phyloP scores from a whole-genome alignment of 106 monocot species.

The Amphibolis antarctica region DNA sequence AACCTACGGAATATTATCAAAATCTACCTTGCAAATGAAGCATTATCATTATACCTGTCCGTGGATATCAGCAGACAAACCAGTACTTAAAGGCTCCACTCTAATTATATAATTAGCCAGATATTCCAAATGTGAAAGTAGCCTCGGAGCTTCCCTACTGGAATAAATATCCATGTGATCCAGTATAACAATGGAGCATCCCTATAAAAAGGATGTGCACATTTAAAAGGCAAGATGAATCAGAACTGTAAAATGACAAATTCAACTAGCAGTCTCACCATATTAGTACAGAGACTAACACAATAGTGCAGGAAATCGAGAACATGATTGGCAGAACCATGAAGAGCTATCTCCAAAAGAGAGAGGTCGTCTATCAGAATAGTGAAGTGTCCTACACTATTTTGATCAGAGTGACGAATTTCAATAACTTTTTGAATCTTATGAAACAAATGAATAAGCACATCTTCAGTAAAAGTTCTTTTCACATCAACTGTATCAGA shows the following conservation, averaged over 20 bases:
- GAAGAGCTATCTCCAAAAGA: slow-evolving; percentile 62
- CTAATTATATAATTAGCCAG: slow-evolving; percentile 44
- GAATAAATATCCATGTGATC: slow-evolving; percentile 83
- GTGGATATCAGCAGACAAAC: slow-evolving; percentile 83
- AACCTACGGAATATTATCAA: background rate
- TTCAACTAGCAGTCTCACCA: slow-evolving; percentile 24
- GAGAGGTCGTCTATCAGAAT: slow-evolving; percentile 85
- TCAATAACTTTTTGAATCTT: slow-evolving; percentile 40
- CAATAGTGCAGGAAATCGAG: slow-evolving; percentile 80
- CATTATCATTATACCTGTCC: slow-evolving; percentile 49
- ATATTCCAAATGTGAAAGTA: slow-evolving; percentile 34
- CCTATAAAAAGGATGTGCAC: slow-evolving; percentile 17
- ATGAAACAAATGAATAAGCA: slow-evolving; percentile 36
- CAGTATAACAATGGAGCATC: slow-evolving; percentile 59
- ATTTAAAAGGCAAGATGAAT: background rate
- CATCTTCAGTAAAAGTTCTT: slow-evolving; percentile 19
- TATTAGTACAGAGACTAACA: slow-evolving; percentile 41
- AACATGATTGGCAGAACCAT: slow-evolving; percentile 49
- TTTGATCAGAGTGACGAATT: slow-evolving; percentile 16
- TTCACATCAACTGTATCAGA: slow-evolving; percentile 17
- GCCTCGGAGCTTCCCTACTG: slow-evolving; percentile 18
- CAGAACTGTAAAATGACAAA: background rate
- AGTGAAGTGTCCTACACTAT: slow-evolving; percentile 15
- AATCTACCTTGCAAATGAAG: too few relatives aligned
- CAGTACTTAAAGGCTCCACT: slow-evolving; percentile 60